A percentile compares a stretch with the other conserved stretches of the same genome.
Conservation (phyloP, 192 early-diverging fungal species). For the Geranomyces michiganensis region DNA sequence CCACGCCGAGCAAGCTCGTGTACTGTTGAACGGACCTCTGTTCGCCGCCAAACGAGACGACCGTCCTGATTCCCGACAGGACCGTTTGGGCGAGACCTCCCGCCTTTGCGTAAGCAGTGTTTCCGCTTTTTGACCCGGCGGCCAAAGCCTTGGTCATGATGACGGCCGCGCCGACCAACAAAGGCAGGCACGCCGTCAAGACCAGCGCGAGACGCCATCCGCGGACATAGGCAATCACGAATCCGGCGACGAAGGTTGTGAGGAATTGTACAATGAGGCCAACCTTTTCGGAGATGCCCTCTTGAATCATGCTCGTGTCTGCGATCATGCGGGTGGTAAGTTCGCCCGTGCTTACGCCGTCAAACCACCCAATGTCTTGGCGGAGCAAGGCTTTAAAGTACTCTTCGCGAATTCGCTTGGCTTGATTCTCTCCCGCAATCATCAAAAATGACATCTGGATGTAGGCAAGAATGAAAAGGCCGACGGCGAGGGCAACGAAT, state of each 20-base stretch:
- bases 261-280: slow-evolving; percentile 46
- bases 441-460: slow-evolving; percentile 37
- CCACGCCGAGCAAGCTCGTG: slow-evolving; percentile 58
- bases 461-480: slow-evolving; percentile 21
- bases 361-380: slow-evolving; percentile 53
- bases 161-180: slow-evolving; percentile 69
- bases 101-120: slow-evolving; percentile 75
- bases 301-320: slow-evolving; percentile 53
- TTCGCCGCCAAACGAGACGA: slow-evolving; percentile 79
- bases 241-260: slow-evolving; percentile 48
- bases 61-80: slow-evolving; percentile 81
- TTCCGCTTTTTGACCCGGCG: slow-evolving; percentile 50
- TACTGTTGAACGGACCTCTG: slow-evolving; percentile 69
- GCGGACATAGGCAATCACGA: slow-evolving; percentile 51
- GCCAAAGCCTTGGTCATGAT: slow-evolving; percentile 69
- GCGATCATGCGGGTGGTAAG: slow-evolving; percentile 43
- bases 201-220: slow-evolving; percentile 87
- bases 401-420: slow-evolving; percentile 41
- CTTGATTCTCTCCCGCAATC: slow-evolving; percentile 34
- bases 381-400: slow-evolving; percentile 46
- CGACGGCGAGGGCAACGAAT: slow-evolving; percentile 22
- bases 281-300: slow-evolving; percentile 60
- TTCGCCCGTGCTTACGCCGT: slow-evolving; percentile 32
- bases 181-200: slow-evolving; percentile 72
- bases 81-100: slow-evolving; percentile 84